Conservation (phyloP, 2,329 filamentous ascomycete species). For the Penicillium sp. region DNA sequence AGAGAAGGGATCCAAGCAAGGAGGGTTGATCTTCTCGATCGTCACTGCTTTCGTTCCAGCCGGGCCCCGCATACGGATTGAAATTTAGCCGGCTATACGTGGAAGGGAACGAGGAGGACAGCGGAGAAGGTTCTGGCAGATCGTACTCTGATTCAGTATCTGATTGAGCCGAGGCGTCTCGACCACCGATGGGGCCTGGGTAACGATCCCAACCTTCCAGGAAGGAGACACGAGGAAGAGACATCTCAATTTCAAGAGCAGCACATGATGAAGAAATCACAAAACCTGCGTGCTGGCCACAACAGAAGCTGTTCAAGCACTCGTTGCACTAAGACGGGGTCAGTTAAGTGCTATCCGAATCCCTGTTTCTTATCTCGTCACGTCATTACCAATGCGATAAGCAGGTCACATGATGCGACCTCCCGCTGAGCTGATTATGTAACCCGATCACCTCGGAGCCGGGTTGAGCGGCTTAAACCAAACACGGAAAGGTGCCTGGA, state of each 20-base stretch:
- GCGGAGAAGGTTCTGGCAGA: conserved; percentile 26
- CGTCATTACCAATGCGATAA: background rate
- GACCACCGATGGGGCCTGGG: conserved; percentile 28
- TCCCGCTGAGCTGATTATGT: too few species aligned
- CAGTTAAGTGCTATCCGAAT: background rate
- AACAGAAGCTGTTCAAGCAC: background rate
- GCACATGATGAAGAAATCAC: background rate
- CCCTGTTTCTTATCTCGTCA: background rate
- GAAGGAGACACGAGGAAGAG: conserved; percentile 43
- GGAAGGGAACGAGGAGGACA: conserved; percentile 37
- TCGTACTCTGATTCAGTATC: conserved; percentile 32
- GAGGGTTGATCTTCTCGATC: conserved; percentile 30
- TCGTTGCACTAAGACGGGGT: too few species aligned
- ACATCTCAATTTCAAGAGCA: conserved; percentile 31
- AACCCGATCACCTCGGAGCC: too few species aligned
- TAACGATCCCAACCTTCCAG: conserved; percentile 45
- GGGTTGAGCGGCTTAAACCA: too few species aligned
- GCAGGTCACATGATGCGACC: background rate
- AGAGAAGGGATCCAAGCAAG: conserved; percentile 16
- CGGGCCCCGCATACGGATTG: conserved; percentile 41
- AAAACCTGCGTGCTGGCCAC: background rate
- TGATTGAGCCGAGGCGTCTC: conserved; percentile 16
- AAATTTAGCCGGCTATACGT: conserved; percentile 41
- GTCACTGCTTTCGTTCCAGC: conserved; percentile 36
- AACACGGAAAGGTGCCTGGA: background rate